These are phyloP conservation scores for Verbena officinalis DNA, from an alignment of 257 asterid species.

Conservation along the genomic window DNA sequence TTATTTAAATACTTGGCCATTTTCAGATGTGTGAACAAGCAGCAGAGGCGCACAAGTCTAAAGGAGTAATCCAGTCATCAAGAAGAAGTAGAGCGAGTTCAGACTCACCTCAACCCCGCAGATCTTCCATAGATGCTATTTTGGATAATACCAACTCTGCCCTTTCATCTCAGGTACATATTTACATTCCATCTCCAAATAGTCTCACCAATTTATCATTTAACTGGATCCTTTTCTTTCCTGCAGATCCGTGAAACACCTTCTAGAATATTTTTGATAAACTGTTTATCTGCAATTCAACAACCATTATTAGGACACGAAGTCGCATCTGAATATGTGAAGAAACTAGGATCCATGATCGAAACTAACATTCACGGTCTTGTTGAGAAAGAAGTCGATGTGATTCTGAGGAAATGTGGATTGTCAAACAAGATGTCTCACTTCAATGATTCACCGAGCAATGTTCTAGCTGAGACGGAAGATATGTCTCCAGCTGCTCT, in stretches of 20 bases:
- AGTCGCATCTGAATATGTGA: slow-evolving; percentile 75
- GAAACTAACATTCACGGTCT: slow-evolving; percentile 69
- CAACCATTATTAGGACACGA: slow-evolving; percentile 78
- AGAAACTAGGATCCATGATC: slow-evolving; percentile 78
- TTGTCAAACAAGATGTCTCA: slow-evolving; percentile 73
- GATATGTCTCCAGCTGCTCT: slow-evolving; percentile 70
- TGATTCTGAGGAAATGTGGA: slow-evolving; percentile 71
- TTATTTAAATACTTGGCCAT: too few species aligned
- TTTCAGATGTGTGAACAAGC: slow-evolving; percentile 96
- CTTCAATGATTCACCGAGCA: slow-evolving; percentile 47
- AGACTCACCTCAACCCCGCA: slow-evolving; percentile 72
- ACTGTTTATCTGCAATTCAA: slow-evolving; percentile 88
- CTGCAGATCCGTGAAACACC: slow-evolving; percentile 88
- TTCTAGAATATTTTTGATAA: slow-evolving; percentile 84
- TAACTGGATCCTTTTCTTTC: slow-evolving; percentile 23
- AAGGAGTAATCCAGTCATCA: slow-evolving; percentile 76
- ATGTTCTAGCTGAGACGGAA: slow-evolving; percentile 66
- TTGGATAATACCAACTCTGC: slow-evolving; percentile 57
- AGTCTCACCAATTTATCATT: neutral
- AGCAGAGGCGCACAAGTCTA: slow-evolving; percentile 97
- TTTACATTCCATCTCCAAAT: slow-evolving; percentile 4
- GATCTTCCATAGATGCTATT: slow-evolving; percentile 89
- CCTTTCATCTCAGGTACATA: slow-evolving; percentile 64
- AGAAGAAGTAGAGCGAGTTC: slow-evolving; percentile 68
- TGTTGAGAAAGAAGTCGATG: slow-evolving; percentile 79